Evolutionary conservation across 2,329 filamentous ascomycete genomes (phyloP), one percentile per base, ranked within the genome.

Genomic region (Phaeosphaeriaceae sp.): DNA sequence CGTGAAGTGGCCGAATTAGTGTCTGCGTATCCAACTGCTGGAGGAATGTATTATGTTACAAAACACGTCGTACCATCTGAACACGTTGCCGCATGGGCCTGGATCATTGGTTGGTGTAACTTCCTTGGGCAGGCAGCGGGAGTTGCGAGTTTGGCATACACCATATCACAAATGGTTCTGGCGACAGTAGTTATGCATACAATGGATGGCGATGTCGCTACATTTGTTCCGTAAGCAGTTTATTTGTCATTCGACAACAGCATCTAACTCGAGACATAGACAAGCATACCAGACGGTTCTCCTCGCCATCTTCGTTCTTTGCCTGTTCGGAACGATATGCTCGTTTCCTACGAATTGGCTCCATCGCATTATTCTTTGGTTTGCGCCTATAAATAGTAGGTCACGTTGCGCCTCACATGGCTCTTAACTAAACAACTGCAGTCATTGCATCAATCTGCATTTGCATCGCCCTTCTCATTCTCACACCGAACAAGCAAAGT

Each of bases 61-160:
- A 87, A 87, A 60, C 81, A 85, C 63, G 83, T 87, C 28, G 83
- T 87, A 2, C 84, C 84, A 7, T 73, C 77, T 13, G 77, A 84
- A 46, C 80, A 85, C 63, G 83, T 86, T 23, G 81, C 85, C 2
- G 79, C 85, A 11, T 86, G 83, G 77, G 80, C 83, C 0, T 87
- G 84, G 84, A 75, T 86, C 35, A 83, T 86, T 46, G 84, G 84
- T n/a, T 87, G 84, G 84, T 84, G 83, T 63, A 87, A 87, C 56
- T 79, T 87, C 26, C 76, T 87, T 1, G 84, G 84, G 6, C 84
- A 87, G 68, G 84, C 83, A 6, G 82, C 82, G 11, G 84, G 84
- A 30, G 83, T 86, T 11, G 83, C 83, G 8, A 85, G 82, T 63
- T 77, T 87, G 36, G 83, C 80, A 15, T 87, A 86, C 50, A 85